phyloP scores from a whole-genome alignment of 768 basidiomycete species.

The Auricularia cornea region DNA sequence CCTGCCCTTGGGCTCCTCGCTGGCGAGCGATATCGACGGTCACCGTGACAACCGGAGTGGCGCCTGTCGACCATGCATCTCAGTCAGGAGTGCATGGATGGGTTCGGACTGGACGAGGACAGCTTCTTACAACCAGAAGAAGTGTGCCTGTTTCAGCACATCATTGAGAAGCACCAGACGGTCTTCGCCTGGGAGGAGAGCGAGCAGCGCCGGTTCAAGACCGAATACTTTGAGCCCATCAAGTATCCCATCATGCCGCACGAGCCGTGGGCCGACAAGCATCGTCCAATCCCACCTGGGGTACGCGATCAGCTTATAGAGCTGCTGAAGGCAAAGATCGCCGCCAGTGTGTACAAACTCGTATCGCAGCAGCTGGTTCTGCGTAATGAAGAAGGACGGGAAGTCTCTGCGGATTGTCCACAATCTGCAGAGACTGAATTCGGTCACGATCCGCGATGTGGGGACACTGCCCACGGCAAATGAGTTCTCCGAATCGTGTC shows the following conservation, averaged over 20 bases:
- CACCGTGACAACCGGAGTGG: too few species aligned
- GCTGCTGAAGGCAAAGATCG: conserved; percentile 24
- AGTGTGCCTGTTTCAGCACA: not conserved
- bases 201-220: conserved; percentile 1
- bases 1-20: too few species aligned
- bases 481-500: conserved; percentile 13
- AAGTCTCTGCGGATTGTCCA: conserved; percentile 15
- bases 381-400: conserved; percentile 28
- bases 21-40: too few species aligned
- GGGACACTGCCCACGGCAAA: conserved; percentile 10
- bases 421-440: conserved; percentile 18
- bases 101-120: not conserved
- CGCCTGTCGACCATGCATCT: not conserved
- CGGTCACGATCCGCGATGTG: conserved; percentile 12
- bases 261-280: conserved; percentile 26
- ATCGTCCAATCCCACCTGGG: conserved; percentile 29
- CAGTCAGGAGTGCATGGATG: not conserved
- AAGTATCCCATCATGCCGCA: conserved; percentile 31
- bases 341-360: conserved; percentile 30
- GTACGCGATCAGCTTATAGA: conserved; percentile 22
- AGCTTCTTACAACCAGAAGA: not conserved
- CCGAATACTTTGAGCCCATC: conserved; percentile 20
- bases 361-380: conserved; percentile 32
- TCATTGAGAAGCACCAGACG: not conserved
- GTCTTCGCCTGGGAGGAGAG: conserved; percentile 10